Conservation (phyloP, 1,139 yeast species). For the Suhomyces bolitotheri region DNA sequence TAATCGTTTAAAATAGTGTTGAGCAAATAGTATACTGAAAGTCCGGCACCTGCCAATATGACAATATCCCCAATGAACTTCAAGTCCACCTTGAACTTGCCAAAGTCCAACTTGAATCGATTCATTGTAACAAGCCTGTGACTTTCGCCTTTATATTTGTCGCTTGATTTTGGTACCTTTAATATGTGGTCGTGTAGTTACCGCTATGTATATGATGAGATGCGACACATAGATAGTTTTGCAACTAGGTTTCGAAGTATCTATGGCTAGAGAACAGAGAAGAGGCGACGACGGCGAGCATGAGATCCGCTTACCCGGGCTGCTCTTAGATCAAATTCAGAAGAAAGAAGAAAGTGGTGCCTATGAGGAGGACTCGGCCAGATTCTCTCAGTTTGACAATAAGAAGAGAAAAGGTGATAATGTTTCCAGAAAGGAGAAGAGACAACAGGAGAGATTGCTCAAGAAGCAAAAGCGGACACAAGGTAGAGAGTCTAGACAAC, state of each 20-base stretch:
- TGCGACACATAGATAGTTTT: background rate
- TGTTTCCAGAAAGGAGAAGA: constrained; percentile 52
- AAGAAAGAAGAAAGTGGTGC: constrained; percentile 44
- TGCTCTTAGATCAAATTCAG: constrained; percentile 63
- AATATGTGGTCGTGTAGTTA: constrained; percentile 5
- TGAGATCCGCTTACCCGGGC: constrained; percentile 66
- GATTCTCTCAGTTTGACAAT: constrained; percentile 28
- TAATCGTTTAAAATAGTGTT: constrained; percentile 58
- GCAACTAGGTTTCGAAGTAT: constrained; percentile 3
- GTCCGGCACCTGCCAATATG: constrained; percentile 77
- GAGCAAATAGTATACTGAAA: constrained; percentile 72
- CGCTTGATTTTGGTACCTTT: background rate
- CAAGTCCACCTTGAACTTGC: constrained; percentile 51
- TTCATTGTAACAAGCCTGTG: constrained; percentile 28
- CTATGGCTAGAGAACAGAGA: constrained; percentile 9
- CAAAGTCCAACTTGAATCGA: constrained; percentile 37
- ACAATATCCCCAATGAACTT: constrained; percentile 66
- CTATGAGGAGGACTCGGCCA: constrained; percentile 39
- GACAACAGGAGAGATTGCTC: constrained; percentile 54
- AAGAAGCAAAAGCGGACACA: constrained; percentile 47
- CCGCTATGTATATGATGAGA: constrained; percentile 4
- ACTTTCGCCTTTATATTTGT: background rate
- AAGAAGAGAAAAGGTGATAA: constrained; percentile 33
- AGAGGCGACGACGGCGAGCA: constrained; percentile 28
- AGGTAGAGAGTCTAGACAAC: constrained; percentile 2